A percentile compares a stretch with the other conserved stretches of the same genome.
Evolutionary conservation across 768 basidiomycete species (phyloP).

Genomic region (Leucosporidium yakuticum): DNA sequence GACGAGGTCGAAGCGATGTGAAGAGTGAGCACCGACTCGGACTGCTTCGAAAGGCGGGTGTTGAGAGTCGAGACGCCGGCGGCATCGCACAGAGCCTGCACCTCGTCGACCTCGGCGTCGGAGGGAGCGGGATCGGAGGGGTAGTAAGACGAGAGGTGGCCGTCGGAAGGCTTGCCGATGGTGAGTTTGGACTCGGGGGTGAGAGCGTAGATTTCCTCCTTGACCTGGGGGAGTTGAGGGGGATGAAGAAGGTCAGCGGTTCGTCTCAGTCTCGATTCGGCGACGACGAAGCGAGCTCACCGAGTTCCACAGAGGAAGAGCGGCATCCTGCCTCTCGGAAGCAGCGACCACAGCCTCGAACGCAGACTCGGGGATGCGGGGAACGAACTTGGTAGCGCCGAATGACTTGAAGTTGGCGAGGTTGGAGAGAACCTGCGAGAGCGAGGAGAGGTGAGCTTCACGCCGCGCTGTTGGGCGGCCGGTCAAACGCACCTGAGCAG

Average conservation of each 20-base stretch:
- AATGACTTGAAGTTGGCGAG: conserved; percentile 65
- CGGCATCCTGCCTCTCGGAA: conserved; percentile 57
- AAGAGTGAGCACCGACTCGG: conserved; percentile 58
- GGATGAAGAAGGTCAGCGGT: not conserved
- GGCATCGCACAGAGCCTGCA: conserved; percentile 70
- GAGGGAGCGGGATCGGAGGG: conserved; percentile 59
- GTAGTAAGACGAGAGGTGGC: conserved; percentile 81
- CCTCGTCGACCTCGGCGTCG: conserved; percentile 69
- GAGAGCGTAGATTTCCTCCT: conserved; percentile 65
- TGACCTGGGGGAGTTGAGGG: conserved; percentile 52
- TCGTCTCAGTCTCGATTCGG: not conserved
- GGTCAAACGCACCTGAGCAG: conserved; percentile 54
- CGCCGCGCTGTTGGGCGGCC: too few species aligned
- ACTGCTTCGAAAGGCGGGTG: conserved; percentile 71
- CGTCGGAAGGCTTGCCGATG: conserved; percentile 66
- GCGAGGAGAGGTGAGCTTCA: too few species aligned
- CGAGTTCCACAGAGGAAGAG: conserved; percentile 57
- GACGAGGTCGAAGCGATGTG: conserved; percentile 63
- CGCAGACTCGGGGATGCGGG: conserved; percentile 57
- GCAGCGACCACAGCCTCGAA: conserved; percentile 60
- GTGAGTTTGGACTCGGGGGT: conserved; percentile 61
- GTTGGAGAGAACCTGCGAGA: conserved; percentile 38
- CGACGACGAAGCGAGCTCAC: not conserved
- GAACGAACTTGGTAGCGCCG: conserved; percentile 79
- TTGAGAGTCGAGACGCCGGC: conserved; percentile 70